Conservation (phyloP, 169 alveolate species). For the Cryptosporidium parvum region DNA sequence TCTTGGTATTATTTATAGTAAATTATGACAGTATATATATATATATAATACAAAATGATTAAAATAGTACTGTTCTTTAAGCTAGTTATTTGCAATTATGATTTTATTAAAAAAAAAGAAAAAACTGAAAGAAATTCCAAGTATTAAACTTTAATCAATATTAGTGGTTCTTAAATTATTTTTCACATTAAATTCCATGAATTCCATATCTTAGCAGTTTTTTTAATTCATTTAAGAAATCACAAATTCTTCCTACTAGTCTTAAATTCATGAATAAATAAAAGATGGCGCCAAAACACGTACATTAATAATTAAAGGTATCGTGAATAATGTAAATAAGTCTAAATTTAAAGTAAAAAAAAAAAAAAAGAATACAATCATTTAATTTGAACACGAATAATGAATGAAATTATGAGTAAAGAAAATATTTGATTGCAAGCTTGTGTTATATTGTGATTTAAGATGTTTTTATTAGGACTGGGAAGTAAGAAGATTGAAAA, state of each 20-base stretch:
- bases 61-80: too few relatives aligned
- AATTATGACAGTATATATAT: neutral
- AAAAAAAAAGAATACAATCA: neutral
- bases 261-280: neutral
- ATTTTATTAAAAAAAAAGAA: too few relatives aligned
- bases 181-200: neutral
- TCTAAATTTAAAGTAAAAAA: neutral
- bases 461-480: neutral
- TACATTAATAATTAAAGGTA: neutral
- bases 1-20: neutral
- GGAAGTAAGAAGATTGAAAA: slow-evolving; percentile 12
- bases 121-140: neutral
- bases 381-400: neutral
- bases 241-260: too few relatives aligned
- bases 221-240: too few relatives aligned
- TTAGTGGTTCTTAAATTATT: neutral
- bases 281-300: slow-evolving; percentile 15
- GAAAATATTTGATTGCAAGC: neutral
- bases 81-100: too few relatives aligned
- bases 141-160: too few relatives aligned
- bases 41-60: too few relatives aligned
- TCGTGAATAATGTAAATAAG: neutral
- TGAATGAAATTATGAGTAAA: neutral
- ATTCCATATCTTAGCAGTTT: too few relatives aligned
- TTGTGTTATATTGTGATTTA: neutral